These are phyloP conservation scores for Trichoderma koningii DNA, from an alignment of 2,329 filamentous ascomycete genomes.

Conservation along the genomic window DNA sequence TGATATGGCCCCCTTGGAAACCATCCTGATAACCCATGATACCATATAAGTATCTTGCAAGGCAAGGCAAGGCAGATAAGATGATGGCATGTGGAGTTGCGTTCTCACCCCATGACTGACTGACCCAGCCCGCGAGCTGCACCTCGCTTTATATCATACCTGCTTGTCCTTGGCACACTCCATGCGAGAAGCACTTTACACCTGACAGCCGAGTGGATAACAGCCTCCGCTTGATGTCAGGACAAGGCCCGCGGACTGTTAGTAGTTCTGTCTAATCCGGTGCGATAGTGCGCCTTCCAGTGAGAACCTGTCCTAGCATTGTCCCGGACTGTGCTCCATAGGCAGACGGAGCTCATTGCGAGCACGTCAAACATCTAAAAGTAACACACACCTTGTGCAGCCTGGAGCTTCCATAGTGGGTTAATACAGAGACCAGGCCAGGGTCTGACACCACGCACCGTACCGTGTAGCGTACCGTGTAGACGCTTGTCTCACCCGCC, in stretches of 20 bases:
- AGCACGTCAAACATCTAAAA: not conserved
- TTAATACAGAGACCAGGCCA: not conserved
- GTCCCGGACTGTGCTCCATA: conserved; percentile 3
- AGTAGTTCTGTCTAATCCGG: not conserved
- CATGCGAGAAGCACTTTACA: conserved; percentile 9
- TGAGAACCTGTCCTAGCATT: not conserved
- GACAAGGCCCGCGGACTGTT: conserved; percentile 18
- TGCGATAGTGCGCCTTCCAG: conserved; percentile 12
- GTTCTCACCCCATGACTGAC: not conserved
- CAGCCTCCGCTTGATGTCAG: conserved; percentile 4
- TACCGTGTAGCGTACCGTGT: not conserved
- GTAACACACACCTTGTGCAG: not conserved
- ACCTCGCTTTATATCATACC: not conserved
- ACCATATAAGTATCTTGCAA: not conserved
- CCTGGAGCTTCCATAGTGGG: conserved; percentile 13
- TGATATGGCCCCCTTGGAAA: not conserved
- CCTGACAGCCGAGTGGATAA: conserved; percentile 8
- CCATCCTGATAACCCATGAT: not conserved
- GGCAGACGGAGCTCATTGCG: not conserved
- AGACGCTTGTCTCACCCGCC: conserved; percentile 14
- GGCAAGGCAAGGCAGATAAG: conserved; percentile 16
- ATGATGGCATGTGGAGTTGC: conserved; percentile 2
- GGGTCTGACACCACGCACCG: not conserved
- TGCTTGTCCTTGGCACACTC: not conserved
- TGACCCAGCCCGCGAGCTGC: not conserved